Evolutionary conservation across 495 filamentous ascomycete genomes (phyloP).

Genomic region (Penicillium antarcticum): DNA sequence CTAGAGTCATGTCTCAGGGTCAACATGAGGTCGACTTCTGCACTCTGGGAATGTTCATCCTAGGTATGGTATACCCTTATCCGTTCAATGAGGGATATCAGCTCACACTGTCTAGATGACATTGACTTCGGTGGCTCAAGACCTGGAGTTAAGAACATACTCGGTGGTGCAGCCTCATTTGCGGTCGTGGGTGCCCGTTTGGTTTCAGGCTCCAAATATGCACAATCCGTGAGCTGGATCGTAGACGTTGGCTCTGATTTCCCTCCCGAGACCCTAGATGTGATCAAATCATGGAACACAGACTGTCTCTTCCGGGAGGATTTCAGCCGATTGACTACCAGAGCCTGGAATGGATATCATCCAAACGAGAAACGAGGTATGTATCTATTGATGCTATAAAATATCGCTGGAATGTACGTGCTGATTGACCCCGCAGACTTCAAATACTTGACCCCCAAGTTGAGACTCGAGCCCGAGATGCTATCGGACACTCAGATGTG

Average conservation of each 20-base stretch:
- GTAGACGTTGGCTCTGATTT: conserved; percentile 90
- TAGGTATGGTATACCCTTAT: conserved; percentile 55
- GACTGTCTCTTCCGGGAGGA: conserved; percentile 64
- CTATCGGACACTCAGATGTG: conserved; percentile 57
- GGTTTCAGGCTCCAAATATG: conserved; percentile 54
- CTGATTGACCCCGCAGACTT: conserved; percentile 59
- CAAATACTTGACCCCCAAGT: conserved; percentile 82
- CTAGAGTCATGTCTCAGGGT: neutral
- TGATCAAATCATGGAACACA: conserved; percentile 71
- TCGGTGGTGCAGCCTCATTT: conserved; percentile 86
- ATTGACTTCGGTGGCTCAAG: conserved; percentile 66
- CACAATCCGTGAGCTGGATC: conserved; percentile 75
- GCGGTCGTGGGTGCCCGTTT: conserved; percentile 84
- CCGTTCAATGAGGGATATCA: conserved; percentile 3
- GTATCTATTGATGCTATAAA: neutral
- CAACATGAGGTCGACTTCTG: conserved; percentile 63
- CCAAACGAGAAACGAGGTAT: conserved; percentile 53
- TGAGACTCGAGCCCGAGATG: conserved; percentile 63
- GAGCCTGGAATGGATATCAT: conserved; percentile 87
- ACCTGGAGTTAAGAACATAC: conserved; percentile 62
- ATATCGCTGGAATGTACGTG: conserved; percentile 3
- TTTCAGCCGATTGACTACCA: conserved; percentile 69
- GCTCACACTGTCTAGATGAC: conserved; percentile 63
- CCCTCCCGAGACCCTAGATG: conserved; percentile 56
- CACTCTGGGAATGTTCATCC: conserved; percentile 94